Evolutionary conservation across 2,329 filamentous ascomycete genomes (phyloP).

Genomic region (Pestalotiopsis sp.): DNA sequence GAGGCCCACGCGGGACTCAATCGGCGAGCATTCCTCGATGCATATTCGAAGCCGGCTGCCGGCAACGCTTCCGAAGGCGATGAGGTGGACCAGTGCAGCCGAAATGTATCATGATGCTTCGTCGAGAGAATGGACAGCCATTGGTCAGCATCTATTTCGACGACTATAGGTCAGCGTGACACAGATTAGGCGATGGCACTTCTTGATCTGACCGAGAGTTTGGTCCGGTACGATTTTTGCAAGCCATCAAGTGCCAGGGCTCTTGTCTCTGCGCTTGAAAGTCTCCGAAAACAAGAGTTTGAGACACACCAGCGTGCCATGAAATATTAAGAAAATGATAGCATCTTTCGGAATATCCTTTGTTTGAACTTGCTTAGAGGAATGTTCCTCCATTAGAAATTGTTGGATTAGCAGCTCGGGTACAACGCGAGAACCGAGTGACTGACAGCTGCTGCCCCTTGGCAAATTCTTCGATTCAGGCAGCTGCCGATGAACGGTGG

Average conservation of each 20-base stretch:
- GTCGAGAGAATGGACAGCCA: neutral
- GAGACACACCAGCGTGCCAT: too few species aligned
- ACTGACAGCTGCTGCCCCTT: neutral
- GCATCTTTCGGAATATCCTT: too few species aligned
- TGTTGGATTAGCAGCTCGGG: too few species aligned
- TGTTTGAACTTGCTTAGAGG: too few species aligned
- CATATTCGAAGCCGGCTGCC: neutral
- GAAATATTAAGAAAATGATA: too few species aligned
- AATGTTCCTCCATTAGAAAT: too few species aligned
- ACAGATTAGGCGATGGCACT: neutral
- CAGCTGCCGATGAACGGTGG: neutral
- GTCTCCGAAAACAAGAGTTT: too few species aligned
- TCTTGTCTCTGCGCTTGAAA: neutral
- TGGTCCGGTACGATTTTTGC: neutral
- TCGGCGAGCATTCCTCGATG: neutral
- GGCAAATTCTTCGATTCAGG: neutral
- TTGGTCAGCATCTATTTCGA: neutral
- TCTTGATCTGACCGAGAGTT: neutral
- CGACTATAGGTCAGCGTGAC: neutral
- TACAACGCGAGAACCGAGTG: too few species aligned
- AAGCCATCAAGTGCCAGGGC: neutral
- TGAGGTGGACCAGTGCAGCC: neutral
- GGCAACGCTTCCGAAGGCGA: neutral
- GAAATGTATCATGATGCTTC: neutral
- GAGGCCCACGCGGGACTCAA: slow-evolving; percentile 6